A percentile compares a stretch with the other conserved stretches of the same genome.
These are phyloP conservation scores for Thalassia testudinum DNA, from an alignment of 116 monocot genomes.

Conservation along the genomic window DNA sequence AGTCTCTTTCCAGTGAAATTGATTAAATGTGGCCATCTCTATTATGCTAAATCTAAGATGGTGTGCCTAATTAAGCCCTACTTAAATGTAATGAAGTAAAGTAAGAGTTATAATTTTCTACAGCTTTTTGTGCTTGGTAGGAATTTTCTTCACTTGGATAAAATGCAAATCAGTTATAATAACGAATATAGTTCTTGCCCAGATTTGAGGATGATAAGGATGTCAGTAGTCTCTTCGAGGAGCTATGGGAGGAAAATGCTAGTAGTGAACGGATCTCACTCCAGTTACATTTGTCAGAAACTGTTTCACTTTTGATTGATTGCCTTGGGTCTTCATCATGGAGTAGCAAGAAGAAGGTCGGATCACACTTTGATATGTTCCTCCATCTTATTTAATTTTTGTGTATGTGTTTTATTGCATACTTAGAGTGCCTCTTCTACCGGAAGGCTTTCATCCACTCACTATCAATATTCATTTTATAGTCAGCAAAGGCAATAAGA, in stretches of 20 bases:
- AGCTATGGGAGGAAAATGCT: conserved; percentile 88
- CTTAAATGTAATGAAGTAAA: no score
- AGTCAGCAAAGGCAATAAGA: conserved; percentile 86
- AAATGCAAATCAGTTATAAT: no score
- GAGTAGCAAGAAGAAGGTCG: conserved; percentile 90
- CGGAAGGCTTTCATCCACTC: not conserved
- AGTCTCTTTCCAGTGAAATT: no score
- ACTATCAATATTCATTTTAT: conserved; percentile 2
- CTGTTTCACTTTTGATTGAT: conserved; percentile 53
- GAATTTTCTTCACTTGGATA: no score
- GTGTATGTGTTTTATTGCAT: not conserved
- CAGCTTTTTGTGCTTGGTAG: no score
- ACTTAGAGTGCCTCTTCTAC: not conserved
- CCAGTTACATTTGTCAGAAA: conserved; percentile 71
- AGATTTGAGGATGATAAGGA: conserved; percentile 99
- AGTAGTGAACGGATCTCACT: conserved; percentile 74
- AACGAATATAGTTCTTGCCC: no score
- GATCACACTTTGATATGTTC: not conserved
- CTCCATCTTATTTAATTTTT: not conserved
- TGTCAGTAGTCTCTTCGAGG: conserved; percentile 66
- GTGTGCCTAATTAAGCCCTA: no score
- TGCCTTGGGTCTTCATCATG: conserved; percentile 81
- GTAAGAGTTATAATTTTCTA: no score
- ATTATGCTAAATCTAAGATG: no score
- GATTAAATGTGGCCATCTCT: no score